Base-by-base conservation (phyloP, 371 early-diverging fungal species). In the Mucor racemosus region DNA sequence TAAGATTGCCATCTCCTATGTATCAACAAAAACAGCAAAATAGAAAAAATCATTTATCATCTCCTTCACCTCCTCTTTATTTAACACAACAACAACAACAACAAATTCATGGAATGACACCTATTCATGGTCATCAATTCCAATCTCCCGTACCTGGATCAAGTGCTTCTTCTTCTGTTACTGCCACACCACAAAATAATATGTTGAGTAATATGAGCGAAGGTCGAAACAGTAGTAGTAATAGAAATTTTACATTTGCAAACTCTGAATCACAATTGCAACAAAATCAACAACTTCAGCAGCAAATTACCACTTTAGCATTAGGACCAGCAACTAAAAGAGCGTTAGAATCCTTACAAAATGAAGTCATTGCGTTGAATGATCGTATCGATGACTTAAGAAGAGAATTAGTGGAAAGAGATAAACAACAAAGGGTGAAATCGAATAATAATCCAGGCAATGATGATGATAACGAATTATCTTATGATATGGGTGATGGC, bases 371-470 rank as follows among this genome's bases (percentile, higher is more conserved):
- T 34, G 76, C 81, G 7, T 56, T 85, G 11, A 83, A 83, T 64
- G 77, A 77, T 44, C 76, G 84, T 10, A 73, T 85, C 15, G 84
- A 85, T 67, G 80, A 74, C 40, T 34, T 84, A 26, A 69, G 78
- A 35, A 74, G 63, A 62, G 78, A 81, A 56, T 40, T 82, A 44
- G 64, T 72, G n/a, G 71, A 71, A 33, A 62, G 74, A n/a, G 72
- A 78, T 44, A 73, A 62, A 53, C 74, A 67, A 14, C 21, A 68
- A 36, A 17, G 46, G 7, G 42, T 26, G 55, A 58, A 4, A 59
- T 68, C 10, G 56, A 63, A 38, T 13, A 53, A 54, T 7, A 64
- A 65, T n/a, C 48, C 71, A 48, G 53, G 53, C 36, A 61, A 38
- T n/a, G 64, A 63, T 58, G 63, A 66, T 19, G 67, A 68, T 34